Conservation (phyloP, 306 rosid species). For the Ochetophila trinervis region DNA sequence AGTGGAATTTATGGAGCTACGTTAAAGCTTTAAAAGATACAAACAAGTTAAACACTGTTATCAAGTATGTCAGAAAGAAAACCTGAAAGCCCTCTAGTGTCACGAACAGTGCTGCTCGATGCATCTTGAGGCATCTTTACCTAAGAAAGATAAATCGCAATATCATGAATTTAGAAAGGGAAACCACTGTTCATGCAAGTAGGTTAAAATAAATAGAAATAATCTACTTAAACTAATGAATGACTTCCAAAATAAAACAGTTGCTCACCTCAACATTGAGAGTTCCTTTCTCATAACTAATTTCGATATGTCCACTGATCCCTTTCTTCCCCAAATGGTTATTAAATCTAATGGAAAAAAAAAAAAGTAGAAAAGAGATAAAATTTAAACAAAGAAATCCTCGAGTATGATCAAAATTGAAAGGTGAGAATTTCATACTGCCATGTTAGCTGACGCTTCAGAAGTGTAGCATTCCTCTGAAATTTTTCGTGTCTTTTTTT, state of each 20-base stretch:
- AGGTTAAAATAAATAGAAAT: not conserved
- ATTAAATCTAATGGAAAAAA: constrained; percentile 55
- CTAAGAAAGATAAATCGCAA: constrained; percentile 33
- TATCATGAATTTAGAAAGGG: constrained; percentile 4
- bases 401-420: not conserved
- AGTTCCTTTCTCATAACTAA: constrained; percentile 65
- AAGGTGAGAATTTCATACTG: constrained; percentile 48
- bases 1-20: not conserved
- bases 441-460: constrained; percentile 79
- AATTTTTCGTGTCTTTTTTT: constrained; percentile 50
- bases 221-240: not conserved
- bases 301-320: constrained; percentile 68
- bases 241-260: not conserved
- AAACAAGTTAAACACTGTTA: not conserved
- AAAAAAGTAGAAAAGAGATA: constrained; percentile 15
- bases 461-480: constrained; percentile 49
- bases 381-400: constrained; percentile 5
- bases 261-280: constrained; percentile 74
- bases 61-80: constrained; percentile 6
- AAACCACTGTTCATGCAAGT: not conserved
- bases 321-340: constrained; percentile 80
- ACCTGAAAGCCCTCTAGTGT: constrained; percentile 95
- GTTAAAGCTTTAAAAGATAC: constrained; percentile 1
- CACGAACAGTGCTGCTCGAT: constrained; percentile 68
- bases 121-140: constrained; percentile 98